Conservation (phyloP, 2,329 filamentous ascomycete species). For the Chaetomiaceae sp. region DNA sequence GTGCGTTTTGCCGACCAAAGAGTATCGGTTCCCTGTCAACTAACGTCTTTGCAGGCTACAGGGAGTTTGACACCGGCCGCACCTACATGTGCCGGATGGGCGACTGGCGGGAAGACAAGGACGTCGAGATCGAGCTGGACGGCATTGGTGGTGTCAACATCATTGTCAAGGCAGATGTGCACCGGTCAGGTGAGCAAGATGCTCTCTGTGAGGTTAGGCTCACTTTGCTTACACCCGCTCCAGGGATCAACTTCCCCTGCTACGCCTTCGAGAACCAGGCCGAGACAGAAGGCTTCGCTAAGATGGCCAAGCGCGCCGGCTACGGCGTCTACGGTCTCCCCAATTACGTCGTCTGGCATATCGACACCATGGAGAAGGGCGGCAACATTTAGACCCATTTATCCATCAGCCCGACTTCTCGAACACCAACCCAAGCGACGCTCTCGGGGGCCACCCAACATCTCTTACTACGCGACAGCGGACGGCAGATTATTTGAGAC, state of each 20-base stretch:
- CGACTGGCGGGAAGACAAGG: conserved; percentile 87
- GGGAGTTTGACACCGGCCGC: conserved; percentile 85
- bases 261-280: conserved; percentile 99
- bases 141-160: conserved; percentile 97
- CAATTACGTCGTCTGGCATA: conserved; percentile 98
- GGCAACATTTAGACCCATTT: conserved; percentile 57
- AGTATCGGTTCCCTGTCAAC: neutral
- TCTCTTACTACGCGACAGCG: too few relatives aligned
- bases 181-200: conserved; percentile 67
- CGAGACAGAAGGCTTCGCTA: conserved; percentile 96
- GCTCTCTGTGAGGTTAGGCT: neutral
- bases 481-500: too few relatives aligned
- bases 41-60: conserved; percentile 61
- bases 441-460: too few relatives aligned
- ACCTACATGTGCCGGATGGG: conserved; percentile 88
- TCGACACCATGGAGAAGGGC: conserved; percentile 91
- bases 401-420: neutral
- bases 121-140: conserved; percentile 87
- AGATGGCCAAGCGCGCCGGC: conserved; percentile 95
- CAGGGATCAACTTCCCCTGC: conserved; percentile 94
- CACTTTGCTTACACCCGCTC: neutral
- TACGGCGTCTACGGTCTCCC: conserved; percentile 89
- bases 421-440: too few relatives aligned
- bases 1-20: conserved; percentile 40
- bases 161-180: conserved; percentile 94